Base-by-base conservation (phyloP, 1,284 basidiomycete species). In the Ceratobasidium theobromae region DNA sequence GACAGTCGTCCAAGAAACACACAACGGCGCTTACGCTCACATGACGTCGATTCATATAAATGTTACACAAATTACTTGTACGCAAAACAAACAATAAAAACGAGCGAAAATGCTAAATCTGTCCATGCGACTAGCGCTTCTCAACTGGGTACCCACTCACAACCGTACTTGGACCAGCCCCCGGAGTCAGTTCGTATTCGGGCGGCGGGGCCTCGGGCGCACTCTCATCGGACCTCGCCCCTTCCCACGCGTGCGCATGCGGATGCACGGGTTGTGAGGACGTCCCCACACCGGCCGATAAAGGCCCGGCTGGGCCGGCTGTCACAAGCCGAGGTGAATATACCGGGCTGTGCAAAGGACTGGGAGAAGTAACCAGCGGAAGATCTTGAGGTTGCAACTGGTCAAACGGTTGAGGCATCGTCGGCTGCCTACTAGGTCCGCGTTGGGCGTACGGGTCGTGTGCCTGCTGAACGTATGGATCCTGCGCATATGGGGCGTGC, bases 61-160 rank as follows among this genome's bases (percentile, higher is more conserved):
- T n/a, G n/a, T n/a, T n/a, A n/a, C n/a, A 38, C 35, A 38, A 38
- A 38, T 32, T 23, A 62, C 14, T 18, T n/a, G 35, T 21, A 49
- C 43, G 25, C 14, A 25, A 16, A 9, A 49, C 5, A 6, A 21
- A 49, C 5, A 27, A 27, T 8, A 27, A 49, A 27, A 49, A 25
- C 27, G 32, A 33, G 9, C 16, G 8, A 38, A 16, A 38, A 38
- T 38, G 35, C 8, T 16, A 38, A 8, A 38, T 8, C 35, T 38
- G 35, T 38, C 35, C 16, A 38, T 38, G n/a, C n/a, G n/a, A 35
- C 55, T 52, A 62, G 40, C 58, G 43, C 23, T 62, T 62, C 23
- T 62, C 58, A 21, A 9, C 23, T 16, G 58, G 58, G 35, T 51
- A 62, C 33, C 9, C 21, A 41, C 16, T 49, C 43, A 46, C 14